Percentiles rank a stretch among this genome's conserved stretches.
phyloP scores from a whole-genome alignment of 805 yeast genomes.

The Teunomyces aglyptinius region DNA sequence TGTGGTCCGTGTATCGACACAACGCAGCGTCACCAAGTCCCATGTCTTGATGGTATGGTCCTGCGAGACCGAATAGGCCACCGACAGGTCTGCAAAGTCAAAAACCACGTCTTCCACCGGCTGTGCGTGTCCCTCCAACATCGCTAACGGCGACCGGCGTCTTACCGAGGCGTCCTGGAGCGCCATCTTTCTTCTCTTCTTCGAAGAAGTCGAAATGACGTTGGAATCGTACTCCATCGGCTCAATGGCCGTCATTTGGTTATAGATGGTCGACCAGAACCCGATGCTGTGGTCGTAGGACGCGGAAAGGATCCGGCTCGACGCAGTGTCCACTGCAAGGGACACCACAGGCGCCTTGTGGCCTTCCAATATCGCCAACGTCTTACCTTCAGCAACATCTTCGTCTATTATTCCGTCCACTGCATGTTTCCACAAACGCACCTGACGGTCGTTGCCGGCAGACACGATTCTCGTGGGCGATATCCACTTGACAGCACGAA shows the following conservation, averaged over 20 bases:
- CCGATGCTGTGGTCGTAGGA: slow-evolving; percentile 79
- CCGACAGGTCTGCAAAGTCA: slow-evolving; percentile 69
- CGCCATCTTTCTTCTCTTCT: slow-evolving; percentile 83
- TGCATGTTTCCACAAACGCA: slow-evolving; percentile 81
- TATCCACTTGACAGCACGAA: slow-evolving; percentile 79
- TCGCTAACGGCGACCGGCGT: slow-evolving; percentile 77
- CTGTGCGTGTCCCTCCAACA: slow-evolving; percentile 76
- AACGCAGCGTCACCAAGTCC: slow-evolving; percentile 86
- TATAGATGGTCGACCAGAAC: slow-evolving; percentile 83
- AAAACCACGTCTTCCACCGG: slow-evolving; percentile 87
- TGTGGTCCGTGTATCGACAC: slow-evolving; percentile 85
- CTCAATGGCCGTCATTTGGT: slow-evolving; percentile 71
- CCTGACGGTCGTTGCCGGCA: slow-evolving; percentile 84
- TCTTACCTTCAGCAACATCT: slow-evolving; percentile 61
- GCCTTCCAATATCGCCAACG: slow-evolving; percentile 83
- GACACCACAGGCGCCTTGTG: slow-evolving; percentile 86
- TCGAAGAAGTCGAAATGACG: slow-evolving; percentile 67
- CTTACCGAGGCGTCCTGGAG: slow-evolving; percentile 70
- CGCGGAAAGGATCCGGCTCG: slow-evolving; percentile 74
- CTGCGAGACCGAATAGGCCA: slow-evolving; percentile 91
- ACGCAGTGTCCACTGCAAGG: slow-evolving; percentile 54
- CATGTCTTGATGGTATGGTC: slow-evolving; percentile 95
- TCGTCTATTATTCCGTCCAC: slow-evolving; percentile 43
- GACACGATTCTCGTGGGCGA: slow-evolving; percentile 73
- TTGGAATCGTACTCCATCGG: slow-evolving; percentile 42